These are phyloP conservation scores for Coprinopsis marcescibilis DNA, from an alignment of 768 basidiomycete species.

Conservation along the genomic window DNA sequence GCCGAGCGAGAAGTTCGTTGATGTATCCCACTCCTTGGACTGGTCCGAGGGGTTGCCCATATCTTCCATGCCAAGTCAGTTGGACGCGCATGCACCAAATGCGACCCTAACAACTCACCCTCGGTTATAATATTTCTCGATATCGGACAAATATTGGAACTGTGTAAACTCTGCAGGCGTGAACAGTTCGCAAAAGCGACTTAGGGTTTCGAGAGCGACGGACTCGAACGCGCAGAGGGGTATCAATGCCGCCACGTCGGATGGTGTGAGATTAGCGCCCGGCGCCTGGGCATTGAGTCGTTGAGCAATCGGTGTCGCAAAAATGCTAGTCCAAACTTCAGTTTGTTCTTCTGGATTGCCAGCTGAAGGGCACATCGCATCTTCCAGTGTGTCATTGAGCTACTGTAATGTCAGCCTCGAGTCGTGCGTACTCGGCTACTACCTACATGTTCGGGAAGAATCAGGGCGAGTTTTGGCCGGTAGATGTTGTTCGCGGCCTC, in stretches of 20 bases:
- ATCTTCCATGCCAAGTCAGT: slow-evolving; percentile 28
- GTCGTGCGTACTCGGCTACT: too few species aligned
- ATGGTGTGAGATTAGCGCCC: slow-evolving; percentile 50
- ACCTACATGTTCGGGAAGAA: slow-evolving; percentile 52
- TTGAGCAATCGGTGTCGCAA: slow-evolving; percentile 47
- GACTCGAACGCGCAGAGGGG: slow-evolving; percentile 79
- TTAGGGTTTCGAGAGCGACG: slow-evolving; percentile 41
- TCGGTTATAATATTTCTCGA: slow-evolving; percentile 75
- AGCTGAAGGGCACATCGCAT: slow-evolving; percentile 57
- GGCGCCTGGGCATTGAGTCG: slow-evolving; percentile 58
- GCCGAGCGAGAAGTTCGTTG: slow-evolving; percentile 82
- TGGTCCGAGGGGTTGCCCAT: slow-evolving; percentile 63
- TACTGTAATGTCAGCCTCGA: slow-evolving; percentile 11
- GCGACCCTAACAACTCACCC: slow-evolving; percentile 39
- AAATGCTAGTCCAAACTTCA: slow-evolving; percentile 49
- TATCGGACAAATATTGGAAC: slow-evolving; percentile 66
- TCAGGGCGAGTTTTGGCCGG: slow-evolving; percentile 45
- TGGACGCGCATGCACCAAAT: background rate
- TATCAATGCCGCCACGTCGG: slow-evolving; percentile 57
- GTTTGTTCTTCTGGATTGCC: slow-evolving; percentile 39
- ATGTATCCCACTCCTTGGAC: slow-evolving; percentile 84
- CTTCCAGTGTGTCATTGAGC: slow-evolving; percentile 66
- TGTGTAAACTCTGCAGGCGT: slow-evolving; percentile 51
- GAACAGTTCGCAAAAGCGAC: slow-evolving; percentile 76
- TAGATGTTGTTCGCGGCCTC: slow-evolving; percentile 40